phyloP scores from a whole-genome alignment of 1,139 yeast species.

The Arxiozyma telluris region DNA sequence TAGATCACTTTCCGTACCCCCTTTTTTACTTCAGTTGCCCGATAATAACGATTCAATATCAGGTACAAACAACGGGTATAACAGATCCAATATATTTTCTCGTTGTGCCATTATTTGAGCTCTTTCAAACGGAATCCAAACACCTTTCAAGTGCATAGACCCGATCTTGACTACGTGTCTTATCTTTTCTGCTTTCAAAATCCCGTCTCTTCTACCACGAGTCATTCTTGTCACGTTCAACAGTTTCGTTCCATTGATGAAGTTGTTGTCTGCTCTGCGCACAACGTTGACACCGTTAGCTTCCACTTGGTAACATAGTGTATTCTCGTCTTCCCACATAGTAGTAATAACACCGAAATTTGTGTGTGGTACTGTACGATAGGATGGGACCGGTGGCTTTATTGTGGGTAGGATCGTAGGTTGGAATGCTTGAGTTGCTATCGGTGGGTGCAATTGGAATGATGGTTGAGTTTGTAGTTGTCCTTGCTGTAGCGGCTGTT shows the following conservation, averaged over 20 bases:
- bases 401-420: neutral
- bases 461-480: constrained; percentile 2
- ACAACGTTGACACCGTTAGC: constrained; percentile 88
- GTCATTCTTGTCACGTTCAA: constrained; percentile 92
- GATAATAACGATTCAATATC: constrained; percentile 41
- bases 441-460: constrained; percentile 10
- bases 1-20: neutral
- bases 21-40: neutral
- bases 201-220: constrained; percentile 91
- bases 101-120: constrained; percentile 86
- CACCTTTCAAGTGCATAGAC: constrained; percentile 94
- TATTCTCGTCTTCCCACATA: constrained; percentile 95
- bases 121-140: constrained; percentile 94
- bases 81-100: constrained; percentile 75
- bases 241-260: constrained; percentile 91
- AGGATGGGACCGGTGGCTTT: constrained; percentile 1
- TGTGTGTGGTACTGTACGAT: neutral
- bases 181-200: constrained; percentile 76
- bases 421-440: constrained; percentile 12
- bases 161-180: constrained; percentile 94
- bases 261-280: constrained; percentile 82
- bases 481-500: neutral
- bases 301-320: constrained; percentile 90
- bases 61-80: constrained; percentile 81
- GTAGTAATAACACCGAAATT: constrained; percentile 67